A percentile compares a stretch with the other conserved stretches of the same genome.
Conservation (phyloP, 352 stramenopile genomes). For the Phytophthora hibernalis region DNA sequence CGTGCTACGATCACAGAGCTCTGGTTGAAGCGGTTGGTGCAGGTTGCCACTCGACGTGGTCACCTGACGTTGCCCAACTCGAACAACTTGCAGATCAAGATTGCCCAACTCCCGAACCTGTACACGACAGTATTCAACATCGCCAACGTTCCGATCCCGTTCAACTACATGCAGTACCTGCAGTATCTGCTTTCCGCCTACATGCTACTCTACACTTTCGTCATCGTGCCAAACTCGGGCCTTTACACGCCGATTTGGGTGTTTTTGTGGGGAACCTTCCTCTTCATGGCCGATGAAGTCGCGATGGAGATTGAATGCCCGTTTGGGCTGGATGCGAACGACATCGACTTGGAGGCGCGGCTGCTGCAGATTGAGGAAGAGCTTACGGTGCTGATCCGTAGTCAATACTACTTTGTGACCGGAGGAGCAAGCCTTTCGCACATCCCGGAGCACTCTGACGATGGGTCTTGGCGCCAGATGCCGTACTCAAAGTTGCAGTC, state of each 20-base stretch:
- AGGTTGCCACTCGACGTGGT: conserved; percentile 65
- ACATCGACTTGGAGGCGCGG: conserved; percentile 80
- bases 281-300: conserved; percentile 86
- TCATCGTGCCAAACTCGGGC: conserved; percentile 79
- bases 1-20: conserved; percentile 81
- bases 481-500: too few species aligned
- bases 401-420: conserved; percentile 84
- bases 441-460: conserved; percentile 21
- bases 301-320: conserved; percentile 88
- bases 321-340: conserved; percentile 81
- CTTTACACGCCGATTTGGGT: conserved; percentile 84
- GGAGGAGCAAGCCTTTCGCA: conserved; percentile 52
- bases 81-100: conserved; percentile 68
- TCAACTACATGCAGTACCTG: conserved; percentile 90
- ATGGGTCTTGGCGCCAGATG: too few species aligned
- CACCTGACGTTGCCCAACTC: conserved; percentile 66
- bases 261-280: conserved; percentile 80
- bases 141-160: conserved; percentile 85
- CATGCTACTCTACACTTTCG: conserved; percentile 86
- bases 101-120: conserved; percentile 69
- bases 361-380: conserved; percentile 86
- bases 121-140: conserved; percentile 89
- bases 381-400: conserved; percentile 80
- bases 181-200: conserved; percentile 74
- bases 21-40: conserved; percentile 80